These are phyloP conservation scores for Magnusiomyces clavatus DNA, from an alignment of 1,139 yeast species.

Conservation along the genomic window DNA sequence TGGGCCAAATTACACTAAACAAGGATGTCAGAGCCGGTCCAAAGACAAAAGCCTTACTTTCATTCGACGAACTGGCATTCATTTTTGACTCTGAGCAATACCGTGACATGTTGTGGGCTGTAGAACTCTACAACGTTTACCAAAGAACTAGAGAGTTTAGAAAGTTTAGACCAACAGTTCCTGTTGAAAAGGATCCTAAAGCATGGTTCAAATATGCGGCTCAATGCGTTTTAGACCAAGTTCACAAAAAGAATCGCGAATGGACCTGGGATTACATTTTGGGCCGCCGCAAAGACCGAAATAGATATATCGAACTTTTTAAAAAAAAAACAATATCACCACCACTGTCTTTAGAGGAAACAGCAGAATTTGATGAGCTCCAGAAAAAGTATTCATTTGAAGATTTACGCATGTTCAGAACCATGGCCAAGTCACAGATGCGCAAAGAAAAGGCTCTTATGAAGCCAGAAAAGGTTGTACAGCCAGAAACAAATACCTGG, in stretches of 20 bases:
- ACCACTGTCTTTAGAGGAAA: conserved; percentile 32
- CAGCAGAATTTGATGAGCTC: conserved; percentile 40
- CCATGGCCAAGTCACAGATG: conserved; percentile 62
- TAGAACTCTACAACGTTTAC: conserved; percentile 75
- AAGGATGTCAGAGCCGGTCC: conserved; percentile 62
- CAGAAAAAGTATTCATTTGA: conserved; percentile 62
- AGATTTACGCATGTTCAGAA: conserved; percentile 77
- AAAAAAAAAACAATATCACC: conserved; percentile 35
- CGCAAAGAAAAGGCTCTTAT: conserved; percentile 43
- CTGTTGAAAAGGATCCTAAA: conserved; percentile 59
- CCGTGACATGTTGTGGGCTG: conserved; percentile 70
- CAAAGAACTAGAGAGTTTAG: conserved; percentile 69
- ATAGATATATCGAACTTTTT: conserved; percentile 62
- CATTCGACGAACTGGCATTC: conserved; percentile 81
- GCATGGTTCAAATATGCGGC: conserved; percentile 84
- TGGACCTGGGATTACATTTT: conserved; percentile 88
- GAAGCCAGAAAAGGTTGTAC: conserved; percentile 11
- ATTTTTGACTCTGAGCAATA: conserved; percentile 82
- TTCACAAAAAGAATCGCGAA: conserved; percentile 68
- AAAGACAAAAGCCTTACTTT: conserved; percentile 64
- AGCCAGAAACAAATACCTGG: conserved; percentile 23
- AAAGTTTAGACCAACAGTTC: conserved; percentile 53
- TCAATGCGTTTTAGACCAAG: conserved; percentile 61
- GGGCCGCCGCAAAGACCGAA: conserved; percentile 64
- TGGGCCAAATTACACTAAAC: conserved; percentile 73